A percentile compares a stretch with the other conserved stretches of the same genome.
These are phyloP conservation scores for Geotrichum klebahnii DNA, from an alignment of 1,139 yeast species.

Conservation along the genomic window DNA sequence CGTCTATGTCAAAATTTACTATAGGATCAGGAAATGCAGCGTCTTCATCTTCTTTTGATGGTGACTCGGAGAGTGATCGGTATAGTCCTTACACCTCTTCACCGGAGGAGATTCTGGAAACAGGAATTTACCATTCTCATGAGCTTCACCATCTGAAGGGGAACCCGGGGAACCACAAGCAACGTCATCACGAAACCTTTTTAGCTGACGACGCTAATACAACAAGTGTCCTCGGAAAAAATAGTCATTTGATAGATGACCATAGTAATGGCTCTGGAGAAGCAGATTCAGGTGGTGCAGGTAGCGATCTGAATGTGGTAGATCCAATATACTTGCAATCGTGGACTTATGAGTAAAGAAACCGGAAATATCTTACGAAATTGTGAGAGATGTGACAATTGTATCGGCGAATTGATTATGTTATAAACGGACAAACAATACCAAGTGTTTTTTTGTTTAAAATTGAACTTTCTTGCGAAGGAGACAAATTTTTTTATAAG, in stretches of 20 bases:
- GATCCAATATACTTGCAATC: not conserved
- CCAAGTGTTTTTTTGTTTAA: too few relatives aligned
- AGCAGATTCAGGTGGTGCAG: not conserved
- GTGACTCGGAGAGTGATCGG: conserved; percentile 28
- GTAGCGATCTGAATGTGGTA: not conserved
- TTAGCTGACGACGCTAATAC: not conserved
- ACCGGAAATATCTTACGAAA: not conserved
- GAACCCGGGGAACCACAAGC: not conserved
- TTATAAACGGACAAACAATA: not conserved
- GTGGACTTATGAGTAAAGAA: not conserved
- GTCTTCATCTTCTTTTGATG: conserved; percentile 16
- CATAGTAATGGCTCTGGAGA: not conserved
- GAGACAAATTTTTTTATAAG: not conserved
- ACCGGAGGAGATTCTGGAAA: conserved; percentile 1
- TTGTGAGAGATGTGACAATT: not conserved
- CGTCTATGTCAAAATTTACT: not conserved
- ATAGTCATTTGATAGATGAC: not conserved
- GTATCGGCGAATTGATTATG: not conserved
- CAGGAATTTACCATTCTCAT: too few relatives aligned
- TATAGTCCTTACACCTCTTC: conserved; percentile 25
- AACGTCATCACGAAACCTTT: not conserved
- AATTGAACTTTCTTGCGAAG: too few relatives aligned
- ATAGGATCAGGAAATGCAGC: not conserved
- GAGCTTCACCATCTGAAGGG: too few relatives aligned
- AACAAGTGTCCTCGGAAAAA: not conserved